Base-by-base conservation (phyloP, 331 rosid genomes). In the Malus hybrid region DNA sequence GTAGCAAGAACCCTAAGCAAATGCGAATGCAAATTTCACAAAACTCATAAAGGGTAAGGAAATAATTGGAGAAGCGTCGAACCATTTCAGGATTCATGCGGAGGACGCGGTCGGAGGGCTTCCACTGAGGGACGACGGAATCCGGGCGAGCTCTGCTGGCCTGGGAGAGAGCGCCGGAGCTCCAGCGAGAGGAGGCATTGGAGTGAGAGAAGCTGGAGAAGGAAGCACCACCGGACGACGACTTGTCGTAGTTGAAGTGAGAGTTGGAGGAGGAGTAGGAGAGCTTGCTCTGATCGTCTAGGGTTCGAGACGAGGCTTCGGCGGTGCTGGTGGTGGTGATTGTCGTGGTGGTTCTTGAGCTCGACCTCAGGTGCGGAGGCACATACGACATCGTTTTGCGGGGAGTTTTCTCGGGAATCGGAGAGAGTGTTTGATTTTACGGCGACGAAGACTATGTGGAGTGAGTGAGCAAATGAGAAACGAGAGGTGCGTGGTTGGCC, bases 61-160 rank as follows among this genome's bases (percentile, higher is more conserved):
- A 24, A 22, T 52, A 16, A 57, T 34, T 19, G 27, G 65, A 10
- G 7, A 16, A 56, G 11, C 14, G 22, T n/a, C 70, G 70, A 48
- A 92, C 97, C 97, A 85, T 91, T 31, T 86, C 82, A 6, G 90
- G 87, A 67, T 63, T 86, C 93, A 92, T 86, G 59, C 93, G 86
- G 14, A 91, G 90, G 83, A 84, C 97, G 73, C 97, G 96, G 36
- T 92, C 87, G 48, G 97, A 92, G 14, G 97, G 97, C 70, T 82
- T 88, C 96, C 96, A 92, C 5, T 76, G 79, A 20, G 91, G 88
- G 73, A 86, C 78, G 50, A 90, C 82, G 5, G 90, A 15, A 4
- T 81, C 93, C 1, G 90, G 90, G 24, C 63, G 39, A 72, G 79
- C 62, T n/a, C 86, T 68, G 75, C 32, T 39, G 10, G 80, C 68